Evolutionary conservation across 169 alveolate species (phyloP).

Genomic region (Eimeria maxima): DNA sequence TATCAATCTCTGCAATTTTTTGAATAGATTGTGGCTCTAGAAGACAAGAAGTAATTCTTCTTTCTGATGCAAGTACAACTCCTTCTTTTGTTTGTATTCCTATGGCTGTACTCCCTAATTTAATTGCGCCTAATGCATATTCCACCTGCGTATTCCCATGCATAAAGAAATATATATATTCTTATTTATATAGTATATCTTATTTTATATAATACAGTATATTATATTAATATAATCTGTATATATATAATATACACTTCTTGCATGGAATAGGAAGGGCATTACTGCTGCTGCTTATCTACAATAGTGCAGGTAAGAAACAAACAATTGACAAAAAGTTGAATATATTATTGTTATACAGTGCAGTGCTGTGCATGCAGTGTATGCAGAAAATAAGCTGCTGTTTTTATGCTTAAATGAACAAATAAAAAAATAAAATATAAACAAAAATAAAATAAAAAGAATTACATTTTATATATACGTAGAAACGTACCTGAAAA

Average conservation of each 20-base stretch:
- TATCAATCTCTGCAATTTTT: slow-evolving; percentile 97
- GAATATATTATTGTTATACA: too few relatives aligned
- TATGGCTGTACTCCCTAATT: slow-evolving; percentile 99
- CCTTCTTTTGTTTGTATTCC: slow-evolving; percentile 98
- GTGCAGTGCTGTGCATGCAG: too few relatives aligned
- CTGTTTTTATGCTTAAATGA: background rate
- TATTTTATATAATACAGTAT: too few relatives aligned
- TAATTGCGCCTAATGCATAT: slow-evolving; percentile 59
- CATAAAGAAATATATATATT: slow-evolving; percentile 18
- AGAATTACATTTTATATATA: slow-evolving; percentile 91
- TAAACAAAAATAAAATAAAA: background rate
- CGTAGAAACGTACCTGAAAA: slow-evolving; percentile 98
- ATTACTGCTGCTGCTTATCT: too few relatives aligned
- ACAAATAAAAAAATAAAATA: background rate
- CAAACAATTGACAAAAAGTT: background rate
- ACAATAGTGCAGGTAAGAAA: background rate
- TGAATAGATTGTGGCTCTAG: slow-evolving; percentile 88
- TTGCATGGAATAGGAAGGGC: too few relatives aligned
- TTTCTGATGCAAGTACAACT: slow-evolving; percentile 98
- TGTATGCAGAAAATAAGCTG: background rate
- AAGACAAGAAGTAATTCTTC: slow-evolving; percentile 85
- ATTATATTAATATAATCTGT: too few relatives aligned
- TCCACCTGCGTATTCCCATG: slow-evolving; percentile 52
- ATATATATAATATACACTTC: too few relatives aligned
- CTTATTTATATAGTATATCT: too few relatives aligned